A percentile compares a stretch with the other conserved stretches of the same genome.
Conservation (phyloP, 2,329 filamentous ascomycete genomes). For the Neonectria faginata region DNA sequence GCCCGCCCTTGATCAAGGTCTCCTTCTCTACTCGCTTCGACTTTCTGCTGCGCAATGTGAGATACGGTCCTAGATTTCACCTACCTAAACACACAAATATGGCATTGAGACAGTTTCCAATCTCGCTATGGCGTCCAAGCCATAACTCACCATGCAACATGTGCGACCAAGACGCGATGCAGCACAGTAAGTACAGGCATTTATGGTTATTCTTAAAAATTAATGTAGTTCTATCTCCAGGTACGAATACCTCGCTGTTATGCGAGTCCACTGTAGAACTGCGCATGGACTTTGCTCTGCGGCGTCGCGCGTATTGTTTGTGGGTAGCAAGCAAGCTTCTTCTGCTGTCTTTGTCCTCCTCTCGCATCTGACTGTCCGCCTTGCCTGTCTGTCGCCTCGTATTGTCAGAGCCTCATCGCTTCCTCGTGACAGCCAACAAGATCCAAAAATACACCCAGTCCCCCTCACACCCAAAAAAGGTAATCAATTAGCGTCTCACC, state of each 20-base stretch:
- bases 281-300: not conserved
- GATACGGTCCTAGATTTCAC: not conserved
- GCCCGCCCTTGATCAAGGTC: not conserved
- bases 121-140: not conserved
- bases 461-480: constrained; percentile 12
- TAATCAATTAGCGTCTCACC: constrained; percentile 13
- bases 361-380: not conserved
- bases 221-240: not conserved
- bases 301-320: not conserved
- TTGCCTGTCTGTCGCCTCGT: constrained; percentile 1
- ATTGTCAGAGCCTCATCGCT: constrained; percentile 2
- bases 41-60: not conserved
- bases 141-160: not conserved
- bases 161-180: not conserved
- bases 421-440: constrained; percentile 9
- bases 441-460: constrained; percentile 24
- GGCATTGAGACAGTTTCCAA: not conserved
- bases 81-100: no score
- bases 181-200: not conserved
- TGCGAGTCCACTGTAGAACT: not conserved
- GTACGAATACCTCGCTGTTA: not conserved
- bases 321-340: not conserved
- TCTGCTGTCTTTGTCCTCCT: not conserved
- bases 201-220: not conserved
- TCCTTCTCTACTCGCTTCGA: not conserved